Conservation (phyloP, 2,329 filamentous ascomycete species). For the Akanthomyces lecanii region DNA sequence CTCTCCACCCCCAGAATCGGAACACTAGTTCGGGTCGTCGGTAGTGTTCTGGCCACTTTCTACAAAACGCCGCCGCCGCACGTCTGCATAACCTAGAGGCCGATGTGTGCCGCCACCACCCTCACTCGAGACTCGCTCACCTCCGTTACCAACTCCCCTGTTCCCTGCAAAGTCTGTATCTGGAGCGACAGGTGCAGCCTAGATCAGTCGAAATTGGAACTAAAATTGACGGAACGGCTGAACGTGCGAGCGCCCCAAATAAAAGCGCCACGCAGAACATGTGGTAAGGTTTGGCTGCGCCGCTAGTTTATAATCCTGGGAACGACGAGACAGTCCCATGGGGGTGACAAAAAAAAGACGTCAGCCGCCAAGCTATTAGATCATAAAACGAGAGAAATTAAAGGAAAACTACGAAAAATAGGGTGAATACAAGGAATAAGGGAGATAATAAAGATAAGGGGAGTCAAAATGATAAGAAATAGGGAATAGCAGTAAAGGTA, state of each 20-base stretch:
- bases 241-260: neutral
- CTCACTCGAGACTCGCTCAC: neutral
- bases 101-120: neutral
- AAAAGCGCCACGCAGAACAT: constrained; percentile 3
- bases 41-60: neutral
- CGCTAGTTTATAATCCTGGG: neutral
- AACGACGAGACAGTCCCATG: neutral
- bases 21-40: neutral
- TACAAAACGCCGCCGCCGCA: neutral
- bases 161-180: neutral
- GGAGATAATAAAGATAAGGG: too few relatives aligned
- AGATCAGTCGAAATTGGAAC: neutral
- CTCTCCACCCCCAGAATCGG: neutral
- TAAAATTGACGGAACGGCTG: neutral
- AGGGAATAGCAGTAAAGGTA: too few relatives aligned
- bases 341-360: too few relatives aligned
- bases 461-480: too few relatives aligned
- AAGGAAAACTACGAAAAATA: too few relatives aligned
- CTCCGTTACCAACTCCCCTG: neutral
- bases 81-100: neutral
- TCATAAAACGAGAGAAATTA: too few relatives aligned
- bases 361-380: too few relatives aligned
- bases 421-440: too few relatives aligned
- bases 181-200: neutral
- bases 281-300: neutral